Evolutionary conservation across 495 filamentous ascomycete species (phyloP), one percentile per base, ranked within the genome.

Genomic region (Xylona heveae): DNA sequence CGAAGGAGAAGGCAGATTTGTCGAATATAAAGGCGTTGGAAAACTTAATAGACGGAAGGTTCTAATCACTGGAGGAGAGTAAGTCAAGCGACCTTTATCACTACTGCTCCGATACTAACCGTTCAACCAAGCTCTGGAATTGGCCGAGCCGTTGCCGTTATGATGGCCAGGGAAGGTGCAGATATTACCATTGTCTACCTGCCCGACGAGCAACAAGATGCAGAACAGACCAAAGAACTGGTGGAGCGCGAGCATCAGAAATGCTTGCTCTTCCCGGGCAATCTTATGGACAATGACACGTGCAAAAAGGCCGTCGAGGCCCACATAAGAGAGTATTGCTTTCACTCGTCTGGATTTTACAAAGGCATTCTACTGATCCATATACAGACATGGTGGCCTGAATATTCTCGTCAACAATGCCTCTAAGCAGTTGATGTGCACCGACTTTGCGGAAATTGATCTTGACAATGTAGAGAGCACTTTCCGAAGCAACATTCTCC

Each of bases 391-490:
- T 29, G 54, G 62, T 20, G 40, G 37, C 5, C 41, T 74, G 42
- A 59, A 71, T 36, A 54, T 71, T 6, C 53, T 72, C 5, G 60
- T 71, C 38, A 74, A 75, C 45, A 74, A 73, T 41, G 71, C 68
- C 5, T 58, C 61, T 1, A 63, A 59, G 39, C 65, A 71, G 44
- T 50, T 55, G 15, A 54, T 61, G 42, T 64, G 55, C 43, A 42
- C 52, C 8, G 57, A 70, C 22, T 50, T 72, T 16, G 39, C 40
- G 1, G 50, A 71, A 2, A 71, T 66, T 19, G 50, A 66, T 37
- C 48, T 69, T 13, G 53, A 60, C 19, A 47, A 50, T 8, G 58
- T 65, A 7, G 55, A 62, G 30, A 57, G 58, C 33, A 56, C 55
- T 0, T 77, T 70, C 54, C 52, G 55, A 15, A 57, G 46, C 30